These are phyloP conservation scores for Candida koratica DNA, from an alignment of 805 yeast species.

Conservation along the genomic window DNA sequence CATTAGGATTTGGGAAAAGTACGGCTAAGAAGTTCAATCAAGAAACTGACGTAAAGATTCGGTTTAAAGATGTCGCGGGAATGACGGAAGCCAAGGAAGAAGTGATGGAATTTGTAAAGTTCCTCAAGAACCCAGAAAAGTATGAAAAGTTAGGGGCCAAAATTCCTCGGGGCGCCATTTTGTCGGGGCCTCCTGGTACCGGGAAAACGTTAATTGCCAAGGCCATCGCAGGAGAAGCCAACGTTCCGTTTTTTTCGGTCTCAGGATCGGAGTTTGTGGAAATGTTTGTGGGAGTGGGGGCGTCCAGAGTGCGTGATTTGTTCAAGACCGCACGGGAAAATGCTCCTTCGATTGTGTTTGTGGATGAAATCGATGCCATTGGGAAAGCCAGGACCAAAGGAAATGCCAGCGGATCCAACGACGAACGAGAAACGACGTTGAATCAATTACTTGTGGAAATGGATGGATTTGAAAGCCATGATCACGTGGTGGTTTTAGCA, in stretches of 20 bases:
- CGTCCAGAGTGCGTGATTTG: conserved; percentile 93
- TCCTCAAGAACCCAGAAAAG: conserved; percentile 83
- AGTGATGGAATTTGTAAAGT: conserved; percentile 95
- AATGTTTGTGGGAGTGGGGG: conserved; percentile 99
- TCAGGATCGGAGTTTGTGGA: conserved; percentile 98
- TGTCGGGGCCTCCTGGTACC: conserved; percentile 99
- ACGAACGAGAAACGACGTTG: conserved; percentile 93
- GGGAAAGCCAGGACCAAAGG: conserved; percentile 87
- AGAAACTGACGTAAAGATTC: conserved; percentile 84
- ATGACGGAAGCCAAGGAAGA: conserved; percentile 96
- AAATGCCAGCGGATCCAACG: conserved; percentile 76
- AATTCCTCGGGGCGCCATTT: conserved; percentile 96
- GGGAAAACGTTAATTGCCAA: conserved; percentile 96
- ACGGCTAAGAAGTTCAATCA: conserved; percentile 89
- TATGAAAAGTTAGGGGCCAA: conserved; percentile 94
- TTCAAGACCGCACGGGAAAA: conserved; percentile 87
- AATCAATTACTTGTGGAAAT: conserved; percentile 95
- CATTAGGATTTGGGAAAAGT: conserved; percentile 81
- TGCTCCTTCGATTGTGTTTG: conserved; percentile 94
- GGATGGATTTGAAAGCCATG: conserved; percentile 93
- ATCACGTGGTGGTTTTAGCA: conserved; percentile 94
- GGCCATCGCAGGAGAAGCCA: conserved; percentile 99
- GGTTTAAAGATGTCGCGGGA: conserved; percentile 95
- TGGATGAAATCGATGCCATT: conserved; percentile 99
- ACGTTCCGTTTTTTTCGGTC: conserved; percentile 92